These are phyloP conservation scores for Phytophthora capsici DNA, from an alignment of 352 stramenopile species.

Conservation along the genomic window DNA sequence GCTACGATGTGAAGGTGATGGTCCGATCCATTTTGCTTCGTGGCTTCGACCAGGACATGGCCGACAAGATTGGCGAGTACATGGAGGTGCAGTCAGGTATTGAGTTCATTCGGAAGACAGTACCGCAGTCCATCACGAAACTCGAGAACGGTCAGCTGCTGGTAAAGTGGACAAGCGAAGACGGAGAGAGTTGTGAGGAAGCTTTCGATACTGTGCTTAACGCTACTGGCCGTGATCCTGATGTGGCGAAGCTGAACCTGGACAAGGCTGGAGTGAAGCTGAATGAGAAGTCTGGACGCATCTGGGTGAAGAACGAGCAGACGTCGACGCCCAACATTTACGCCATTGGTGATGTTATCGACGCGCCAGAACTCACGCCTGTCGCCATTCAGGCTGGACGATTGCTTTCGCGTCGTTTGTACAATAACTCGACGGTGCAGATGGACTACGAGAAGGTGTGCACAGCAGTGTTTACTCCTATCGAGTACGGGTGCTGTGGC, in stretches of 20 bases:
- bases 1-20: slow-evolving; percentile 97
- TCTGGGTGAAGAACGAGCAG: slow-evolving; percentile 92
- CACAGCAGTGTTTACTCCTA: slow-evolving; percentile 95
- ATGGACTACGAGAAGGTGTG: slow-evolving; percentile 96
- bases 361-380: slow-evolving; percentile 97
- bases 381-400: slow-evolving; percentile 97
- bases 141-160: slow-evolving; percentile 82
- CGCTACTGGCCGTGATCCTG: slow-evolving; percentile 93
- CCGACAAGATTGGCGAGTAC: slow-evolving; percentile 92
- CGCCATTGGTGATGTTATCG: slow-evolving; percentile 97
- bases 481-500: slow-evolving; percentile 98
- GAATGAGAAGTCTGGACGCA: slow-evolving; percentile 94
- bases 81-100: slow-evolving; percentile 93
- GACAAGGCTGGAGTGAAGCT: slow-evolving; percentile 87
- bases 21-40: slow-evolving; percentile 97
- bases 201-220: slow-evolving; percentile 97
- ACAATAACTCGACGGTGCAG: slow-evolving; percentile 71
- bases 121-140: slow-evolving; percentile 94
- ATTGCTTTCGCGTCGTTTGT: slow-evolving; percentile 92
- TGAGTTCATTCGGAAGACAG: slow-evolving; percentile 91
- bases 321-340: slow-evolving; percentile 96
- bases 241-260: slow-evolving; percentile 92
- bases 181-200: slow-evolving; percentile 71
- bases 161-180: slow-evolving; percentile 79
- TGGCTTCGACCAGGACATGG: slow-evolving; percentile 98